Evolutionary conservation across 306 rosid genomes (phyloP).

Genomic region (Morella rubra): DNA sequence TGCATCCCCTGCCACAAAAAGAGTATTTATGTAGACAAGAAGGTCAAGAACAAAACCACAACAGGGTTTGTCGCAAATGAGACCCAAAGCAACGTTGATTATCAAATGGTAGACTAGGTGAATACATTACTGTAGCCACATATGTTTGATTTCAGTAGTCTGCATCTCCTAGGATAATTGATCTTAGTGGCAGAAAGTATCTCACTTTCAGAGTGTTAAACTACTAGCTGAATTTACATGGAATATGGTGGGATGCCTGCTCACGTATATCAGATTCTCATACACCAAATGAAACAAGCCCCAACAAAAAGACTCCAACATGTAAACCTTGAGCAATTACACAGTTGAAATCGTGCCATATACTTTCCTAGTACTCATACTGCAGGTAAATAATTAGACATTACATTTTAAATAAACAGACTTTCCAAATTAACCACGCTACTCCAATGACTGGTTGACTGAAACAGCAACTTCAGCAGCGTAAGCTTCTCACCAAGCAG

Average conservation of each 20-base stretch:
- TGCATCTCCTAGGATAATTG: background rate
- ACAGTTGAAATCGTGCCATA: background rate
- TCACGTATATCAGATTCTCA: background rate
- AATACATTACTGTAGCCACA: background rate
- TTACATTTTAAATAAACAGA: background rate
- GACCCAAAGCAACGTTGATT: background rate
- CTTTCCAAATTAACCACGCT: background rate
- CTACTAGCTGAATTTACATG: background rate
- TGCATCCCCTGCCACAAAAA: conserved; percentile 76
- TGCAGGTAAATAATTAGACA: background rate
- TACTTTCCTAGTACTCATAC: background rate
- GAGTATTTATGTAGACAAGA: background rate
- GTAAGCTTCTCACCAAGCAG: too few species aligned
- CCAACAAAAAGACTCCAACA: background rate
- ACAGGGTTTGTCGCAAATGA: background rate
- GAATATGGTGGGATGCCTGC: background rate
- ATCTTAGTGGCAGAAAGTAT: too few species aligned
- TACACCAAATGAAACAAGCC: background rate
- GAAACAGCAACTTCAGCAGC: too few species aligned
- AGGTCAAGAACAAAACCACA: background rate
- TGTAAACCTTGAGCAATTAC: background rate
- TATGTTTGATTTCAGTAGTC: background rate
- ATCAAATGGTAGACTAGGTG: background rate
- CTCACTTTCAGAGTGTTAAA: background rate
- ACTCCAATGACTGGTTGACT: background rate